Base-by-base conservation (phyloP, 2,329 filamentous ascomycete genomes). In the Diaporthe vaccinii region DNA sequence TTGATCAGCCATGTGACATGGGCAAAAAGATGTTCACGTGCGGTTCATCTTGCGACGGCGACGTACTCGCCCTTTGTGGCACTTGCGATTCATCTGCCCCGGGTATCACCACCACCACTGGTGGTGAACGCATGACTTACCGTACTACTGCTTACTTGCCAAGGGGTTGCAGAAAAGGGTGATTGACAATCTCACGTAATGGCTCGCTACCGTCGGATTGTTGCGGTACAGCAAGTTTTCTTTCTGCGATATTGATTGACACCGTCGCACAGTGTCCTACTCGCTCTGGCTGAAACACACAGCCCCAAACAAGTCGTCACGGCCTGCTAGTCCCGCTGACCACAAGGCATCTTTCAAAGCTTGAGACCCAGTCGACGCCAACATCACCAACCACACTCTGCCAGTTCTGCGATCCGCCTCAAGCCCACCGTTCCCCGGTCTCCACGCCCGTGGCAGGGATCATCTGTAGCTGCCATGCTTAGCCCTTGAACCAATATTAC, bases 251-350 rank as follows among this genome's bases (percentile, higher is more conserved):
- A 28, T 49, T 65, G 44, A 39, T 15, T 53, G 46, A 15, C 46
- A 46, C 6, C n/a, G 39, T 65, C 25, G 49, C 71, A 62, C 71
- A 65, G 46, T 57, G 49, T 73, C 49, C 61, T 59, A 55, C 71
- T 55, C 34, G 44, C 71, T 73, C 59, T 49, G 58, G 59, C 58
- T 65, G 65, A 69, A 65, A 73, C 58, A 55, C 71, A 73, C 71
- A 73, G 71, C 71, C 71, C 34, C 71, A 53, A 69, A 69, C 65
- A 69, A 55, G 65, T 69, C 65, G 65, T 55, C 65, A 69, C 49
- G 34, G 34, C 31, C 7, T 69, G 65, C 65, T 69, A 69, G 65
- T 41, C 49, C 22, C 2, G 65, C 65, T 69, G 65, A 55, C 65
- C 14, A 53, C 65, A 41, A 69, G 65, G 65, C 65, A 69, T 55